Evolutionary conservation across 2,329 filamentous ascomycete species (phyloP).

Genomic region (Aspergillus sp.): DNA sequence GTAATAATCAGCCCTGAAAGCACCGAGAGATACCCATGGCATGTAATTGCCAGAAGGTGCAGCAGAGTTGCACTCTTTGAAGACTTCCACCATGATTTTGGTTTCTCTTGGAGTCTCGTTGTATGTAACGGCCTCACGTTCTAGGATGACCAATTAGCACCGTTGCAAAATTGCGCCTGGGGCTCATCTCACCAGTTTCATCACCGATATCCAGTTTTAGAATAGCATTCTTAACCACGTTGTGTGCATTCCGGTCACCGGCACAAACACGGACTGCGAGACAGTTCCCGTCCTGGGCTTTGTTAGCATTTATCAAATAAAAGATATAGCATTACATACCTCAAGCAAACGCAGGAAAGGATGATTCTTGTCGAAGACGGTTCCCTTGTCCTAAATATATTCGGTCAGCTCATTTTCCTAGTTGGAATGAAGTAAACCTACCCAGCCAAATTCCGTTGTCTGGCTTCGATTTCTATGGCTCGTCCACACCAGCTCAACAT

Average conservation of each 20-base stretch:
- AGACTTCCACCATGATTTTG: not conserved
- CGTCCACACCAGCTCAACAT: constrained; percentile 4
- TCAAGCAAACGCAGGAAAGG: not conserved
- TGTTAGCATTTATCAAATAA: no score
- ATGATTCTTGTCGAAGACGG: not conserved
- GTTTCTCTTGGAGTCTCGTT: not conserved
- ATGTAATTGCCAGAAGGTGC: no score
- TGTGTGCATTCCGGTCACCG: not conserved
- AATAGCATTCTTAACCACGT: not conserved
- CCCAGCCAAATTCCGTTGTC: constrained; percentile 3
- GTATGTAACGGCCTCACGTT: not conserved
- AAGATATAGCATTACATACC: not conserved
- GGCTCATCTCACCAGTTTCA: not conserved
- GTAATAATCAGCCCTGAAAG: not conserved
- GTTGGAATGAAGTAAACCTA: no score
- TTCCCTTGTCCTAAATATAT: not conserved
- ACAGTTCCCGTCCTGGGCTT: not conserved
- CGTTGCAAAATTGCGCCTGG: not conserved
- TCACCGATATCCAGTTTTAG: not conserved
- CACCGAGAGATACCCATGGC: not conserved
- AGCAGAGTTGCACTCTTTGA: not conserved
- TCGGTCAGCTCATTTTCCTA: no score
- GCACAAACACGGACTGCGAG: not conserved
- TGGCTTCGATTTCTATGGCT: constrained; percentile 4
- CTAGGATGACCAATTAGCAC: not conserved